A percentile compares a stretch with the other conserved stretches of the same genome.
These are phyloP conservation scores for Capsicum baccatum DNA, from an alignment of 257 asterid species.

Conservation along the genomic window DNA sequence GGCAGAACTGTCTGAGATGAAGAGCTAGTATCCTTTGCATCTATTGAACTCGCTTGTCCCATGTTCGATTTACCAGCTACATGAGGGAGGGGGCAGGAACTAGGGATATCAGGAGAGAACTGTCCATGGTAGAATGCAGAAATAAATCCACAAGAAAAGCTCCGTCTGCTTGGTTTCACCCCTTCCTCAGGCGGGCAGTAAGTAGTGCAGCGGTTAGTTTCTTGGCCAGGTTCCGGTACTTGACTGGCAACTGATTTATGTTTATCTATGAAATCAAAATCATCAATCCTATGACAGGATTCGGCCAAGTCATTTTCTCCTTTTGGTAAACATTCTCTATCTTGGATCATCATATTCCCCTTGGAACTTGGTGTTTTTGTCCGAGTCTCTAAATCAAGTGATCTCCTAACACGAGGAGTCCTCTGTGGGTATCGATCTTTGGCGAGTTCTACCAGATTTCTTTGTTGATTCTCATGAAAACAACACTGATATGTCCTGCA, in stretches of 20 bases:
- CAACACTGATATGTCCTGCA: too few relatives aligned
- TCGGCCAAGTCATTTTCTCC: not conserved
- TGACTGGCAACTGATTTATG: constrained; percentile 28
- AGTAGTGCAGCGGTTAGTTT: constrained; percentile 25
- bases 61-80: constrained; percentile 31
- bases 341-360: constrained; percentile 41
- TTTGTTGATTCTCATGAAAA: constrained; percentile 34
- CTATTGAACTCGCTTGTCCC: constrained; percentile 34
- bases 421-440: constrained; percentile 30
- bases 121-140: constrained; percentile 25
- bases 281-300: constrained; percentile 23
- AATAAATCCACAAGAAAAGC: constrained; percentile 37
- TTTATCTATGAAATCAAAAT: constrained; percentile 35
- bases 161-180: constrained; percentile 34
- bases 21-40: constrained; percentile 27
- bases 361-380: constrained; percentile 35
- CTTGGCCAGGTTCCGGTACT: constrained; percentile 37
- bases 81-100: constrained; percentile 31
- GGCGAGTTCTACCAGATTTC: constrained; percentile 30
- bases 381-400: constrained; percentile 22
- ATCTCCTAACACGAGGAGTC: constrained; percentile 18
- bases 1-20: constrained; percentile 35
- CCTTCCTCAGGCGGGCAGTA: constrained; percentile 28
- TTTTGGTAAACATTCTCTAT: constrained; percentile 33
- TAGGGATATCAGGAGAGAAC: constrained; percentile 33